Evolutionary conservation across 2,329 filamentous ascomycete genomes (phyloP).

Genomic region (Trichoderma sp.): DNA sequence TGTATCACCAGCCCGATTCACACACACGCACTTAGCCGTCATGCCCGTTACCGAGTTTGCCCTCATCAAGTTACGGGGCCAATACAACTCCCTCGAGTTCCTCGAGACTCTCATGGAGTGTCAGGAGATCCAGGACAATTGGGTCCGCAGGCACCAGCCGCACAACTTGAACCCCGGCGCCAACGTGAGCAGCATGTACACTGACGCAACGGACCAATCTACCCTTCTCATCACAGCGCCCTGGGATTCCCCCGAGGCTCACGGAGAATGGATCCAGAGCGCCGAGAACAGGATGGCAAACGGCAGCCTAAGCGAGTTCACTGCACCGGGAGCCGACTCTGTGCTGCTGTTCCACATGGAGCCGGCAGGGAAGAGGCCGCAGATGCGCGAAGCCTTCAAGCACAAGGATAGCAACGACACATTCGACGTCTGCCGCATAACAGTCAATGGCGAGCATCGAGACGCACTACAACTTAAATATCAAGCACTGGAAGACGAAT

Average conservation of each 20-base stretch:
- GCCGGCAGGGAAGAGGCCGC: constrained; percentile 36
- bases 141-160: constrained; percentile 46
- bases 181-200: constrained; percentile 43
- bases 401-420: constrained; percentile 31
- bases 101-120: constrained; percentile 40
- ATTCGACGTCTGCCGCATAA: constrained; percentile 45
- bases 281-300: constrained; percentile 46
- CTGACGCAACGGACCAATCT: constrained; percentile 43
- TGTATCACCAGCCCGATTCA: background rate
- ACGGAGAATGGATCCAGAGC: constrained; percentile 50
- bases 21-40: constrained; percentile 3
- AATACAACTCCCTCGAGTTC: constrained; percentile 40
- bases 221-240: constrained; percentile 50
- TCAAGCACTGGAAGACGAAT: constrained; percentile 38
- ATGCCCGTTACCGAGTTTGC: constrained; percentile 50
- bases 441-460: constrained; percentile 39
- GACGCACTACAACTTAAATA: constrained; percentile 43
- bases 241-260: constrained; percentile 49
- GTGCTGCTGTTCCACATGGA: constrained; percentile 50
- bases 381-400: constrained; percentile 36
- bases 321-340: constrained; percentile 40
- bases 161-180: constrained; percentile 40
- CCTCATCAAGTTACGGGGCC: constrained; percentile 40
- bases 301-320: constrained; percentile 40
- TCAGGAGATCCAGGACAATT: constrained; percentile 46